Percentiles rank a stretch among this genome's conserved stretches.
These are phyloP conservation scores for Lactifluus echinatus DNA, from an alignment of 768 basidiomycete species.

Conservation along the genomic window DNA sequence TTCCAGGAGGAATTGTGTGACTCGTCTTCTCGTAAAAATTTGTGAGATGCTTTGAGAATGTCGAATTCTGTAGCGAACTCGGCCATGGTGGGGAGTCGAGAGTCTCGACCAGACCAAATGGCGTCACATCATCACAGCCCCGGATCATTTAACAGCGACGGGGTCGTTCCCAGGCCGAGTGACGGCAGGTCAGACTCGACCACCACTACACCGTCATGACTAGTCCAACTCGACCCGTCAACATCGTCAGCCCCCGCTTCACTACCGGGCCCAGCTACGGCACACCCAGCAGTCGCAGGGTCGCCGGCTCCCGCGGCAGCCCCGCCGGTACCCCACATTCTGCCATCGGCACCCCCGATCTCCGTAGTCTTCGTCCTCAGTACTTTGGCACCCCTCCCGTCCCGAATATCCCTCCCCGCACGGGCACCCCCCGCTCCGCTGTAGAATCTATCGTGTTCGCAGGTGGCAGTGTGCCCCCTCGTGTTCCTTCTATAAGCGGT, in stretches of 20 bases:
- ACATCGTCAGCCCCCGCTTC: slow-evolving; percentile 20
- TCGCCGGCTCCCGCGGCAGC: background rate
- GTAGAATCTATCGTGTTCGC: slow-evolving; percentile 13
- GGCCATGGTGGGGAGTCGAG: background rate
- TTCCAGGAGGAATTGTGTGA: slow-evolving; percentile 49
- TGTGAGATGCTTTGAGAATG: slow-evolving; percentile 65
- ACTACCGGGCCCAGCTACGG: background rate
- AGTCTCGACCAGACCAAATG: background rate
- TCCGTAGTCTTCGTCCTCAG: slow-evolving; percentile 55
- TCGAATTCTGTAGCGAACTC: slow-evolving; percentile 51
- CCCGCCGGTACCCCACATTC: slow-evolving; percentile 30
- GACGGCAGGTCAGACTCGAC: background rate
- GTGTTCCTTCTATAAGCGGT: slow-evolving; percentile 28
- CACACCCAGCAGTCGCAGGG: slow-evolving; percentile 17
- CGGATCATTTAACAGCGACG: background rate
- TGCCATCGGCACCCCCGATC: slow-evolving; percentile 63
- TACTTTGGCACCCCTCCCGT: slow-evolving; percentile 49
- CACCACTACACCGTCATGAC: slow-evolving; percentile 10
- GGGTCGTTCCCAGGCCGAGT: background rate
- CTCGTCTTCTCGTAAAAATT: slow-evolving; percentile 47
- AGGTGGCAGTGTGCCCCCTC: slow-evolving; percentile 13
- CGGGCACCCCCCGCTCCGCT: slow-evolving; percentile 26
- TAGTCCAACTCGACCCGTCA: slow-evolving; percentile 21
- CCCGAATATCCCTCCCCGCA: slow-evolving; percentile 45
- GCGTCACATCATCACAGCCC: slow-evolving; percentile 1